These are phyloP conservation scores for Botryotinia globosa DNA, from an alignment of 2,329 filamentous ascomycete genomes.

Conservation along the genomic window DNA sequence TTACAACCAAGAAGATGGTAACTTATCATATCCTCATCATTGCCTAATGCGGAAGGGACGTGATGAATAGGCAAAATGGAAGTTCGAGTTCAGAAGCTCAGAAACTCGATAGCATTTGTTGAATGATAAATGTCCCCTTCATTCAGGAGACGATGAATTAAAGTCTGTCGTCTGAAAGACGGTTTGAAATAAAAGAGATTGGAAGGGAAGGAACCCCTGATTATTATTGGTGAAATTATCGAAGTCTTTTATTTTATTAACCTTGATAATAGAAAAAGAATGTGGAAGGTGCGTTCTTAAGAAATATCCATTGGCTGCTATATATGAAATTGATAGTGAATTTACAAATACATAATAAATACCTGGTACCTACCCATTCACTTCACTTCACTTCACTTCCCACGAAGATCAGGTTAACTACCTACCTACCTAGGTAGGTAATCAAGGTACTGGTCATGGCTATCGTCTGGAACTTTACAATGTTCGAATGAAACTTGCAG, in stretches of 20 bases:
- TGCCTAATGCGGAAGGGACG: neutral
- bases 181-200: neutral
- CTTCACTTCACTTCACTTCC: neutral
- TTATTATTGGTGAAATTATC: neutral
- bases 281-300: neutral
- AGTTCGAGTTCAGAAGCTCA: neutral
- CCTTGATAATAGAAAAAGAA: neutral
- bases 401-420: neutral
- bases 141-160: neutral
- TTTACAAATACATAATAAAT: neutral
- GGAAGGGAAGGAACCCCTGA: neutral
- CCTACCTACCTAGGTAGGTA: no score
- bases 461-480: neutral
- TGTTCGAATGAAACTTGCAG: neutral
- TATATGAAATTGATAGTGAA: neutral
- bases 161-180: neutral
- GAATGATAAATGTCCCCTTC: neutral
- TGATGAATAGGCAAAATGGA: neutral
- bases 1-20: neutral
- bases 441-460: neutral
- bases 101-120: neutral
- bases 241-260: neutral
- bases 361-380: neutral
- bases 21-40: neutral
- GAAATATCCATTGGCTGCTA: neutral